phyloP scores from a whole-genome alignment of 345 rosid species.

The Gossypium sturtianum region DNA sequence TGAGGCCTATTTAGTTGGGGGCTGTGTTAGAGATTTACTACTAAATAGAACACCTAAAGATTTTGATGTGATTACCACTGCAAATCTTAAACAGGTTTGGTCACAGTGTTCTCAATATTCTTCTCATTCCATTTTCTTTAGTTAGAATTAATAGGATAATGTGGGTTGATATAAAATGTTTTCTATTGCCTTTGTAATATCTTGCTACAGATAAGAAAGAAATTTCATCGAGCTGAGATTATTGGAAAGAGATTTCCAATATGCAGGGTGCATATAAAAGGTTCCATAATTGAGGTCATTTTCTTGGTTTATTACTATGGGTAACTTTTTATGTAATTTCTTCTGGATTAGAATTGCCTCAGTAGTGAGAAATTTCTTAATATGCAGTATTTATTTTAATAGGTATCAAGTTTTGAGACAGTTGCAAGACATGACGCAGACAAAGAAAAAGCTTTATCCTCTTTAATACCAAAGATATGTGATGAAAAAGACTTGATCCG shows the following conservation, averaged over 20 bases:
- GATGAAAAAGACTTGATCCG: constrained; percentile 46
- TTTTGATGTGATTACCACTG: constrained; percentile 91
- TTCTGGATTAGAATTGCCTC: neutral
- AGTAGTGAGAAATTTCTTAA: constrained; percentile 1
- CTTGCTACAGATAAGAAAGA: constrained; percentile 40
- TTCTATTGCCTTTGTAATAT: constrained; percentile 13
- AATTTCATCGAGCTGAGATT: constrained; percentile 47
- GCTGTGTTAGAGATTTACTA: constrained; percentile 90
- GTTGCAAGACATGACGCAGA: constrained; percentile 34
- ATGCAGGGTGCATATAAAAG: constrained; percentile 58
- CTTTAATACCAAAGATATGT: constrained; percentile 31
- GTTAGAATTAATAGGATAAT: neutral
- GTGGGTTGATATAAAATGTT: constrained; percentile 5
- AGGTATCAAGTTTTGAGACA: constrained; percentile 92
- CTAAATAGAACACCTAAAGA: constrained; percentile 76
- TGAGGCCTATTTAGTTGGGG: constrained; percentile 86
- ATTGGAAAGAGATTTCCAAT: constrained; percentile 79
- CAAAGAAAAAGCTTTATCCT: constrained; percentile 28
- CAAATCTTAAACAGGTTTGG: constrained; percentile 63
- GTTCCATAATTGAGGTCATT: constrained; percentile 67
- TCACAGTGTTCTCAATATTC: neutral
- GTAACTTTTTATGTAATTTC: neutral
- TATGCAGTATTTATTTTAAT: constrained; percentile 12
- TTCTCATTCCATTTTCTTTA: neutral
- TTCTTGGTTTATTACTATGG: constrained; percentile 1